Evolutionary conservation across 441 rosid species (phyloP).

Genomic region (Biscutella laevigata): DNA sequence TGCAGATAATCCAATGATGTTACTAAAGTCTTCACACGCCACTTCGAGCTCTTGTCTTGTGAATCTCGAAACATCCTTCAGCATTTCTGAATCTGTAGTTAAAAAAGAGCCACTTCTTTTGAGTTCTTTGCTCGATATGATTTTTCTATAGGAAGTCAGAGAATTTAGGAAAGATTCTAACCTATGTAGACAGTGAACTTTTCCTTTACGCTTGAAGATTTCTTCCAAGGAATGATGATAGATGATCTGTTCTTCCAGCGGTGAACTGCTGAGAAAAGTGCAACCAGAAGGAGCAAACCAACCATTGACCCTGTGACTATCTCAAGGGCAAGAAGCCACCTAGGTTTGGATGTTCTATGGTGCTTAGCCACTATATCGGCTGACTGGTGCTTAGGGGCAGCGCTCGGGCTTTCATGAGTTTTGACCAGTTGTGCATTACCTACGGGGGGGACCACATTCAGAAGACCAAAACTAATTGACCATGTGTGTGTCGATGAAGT

Average conservation of each 20-base stretch:
- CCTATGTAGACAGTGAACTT: conserved; percentile 63
- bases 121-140: neutral
- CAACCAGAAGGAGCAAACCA: conserved; percentile 55
- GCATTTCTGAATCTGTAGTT: conserved; percentile 69
- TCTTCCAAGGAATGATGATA: conserved; percentile 93
- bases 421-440: conserved; percentile 39
- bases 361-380: conserved; percentile 39
- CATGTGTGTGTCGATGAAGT: neutral
- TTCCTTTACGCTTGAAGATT: conserved; percentile 74
- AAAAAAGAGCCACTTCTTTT: neutral
- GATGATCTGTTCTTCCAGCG: conserved; percentile 75
- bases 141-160: conserved; percentile 1
- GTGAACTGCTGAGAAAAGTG: conserved; percentile 50
- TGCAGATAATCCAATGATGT: conserved; percentile 85
- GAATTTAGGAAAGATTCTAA: conserved; percentile 29
- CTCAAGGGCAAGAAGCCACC: conserved; percentile 80
- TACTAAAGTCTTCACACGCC: conserved; percentile 99
- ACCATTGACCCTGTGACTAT: conserved; percentile 78
- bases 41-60: conserved; percentile 93
- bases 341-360: conserved; percentile 48
- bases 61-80: conserved; percentile 68
- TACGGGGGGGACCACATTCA: conserved; percentile 22
- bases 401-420: conserved; percentile 31
- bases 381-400: conserved; percentile 35
- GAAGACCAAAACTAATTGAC: neutral